Percentiles rank a stretch among this genome's conserved stretches.
phyloP scores from a whole-genome alignment of 306 rosid species.

The Citrullus colocynthis region DNA sequence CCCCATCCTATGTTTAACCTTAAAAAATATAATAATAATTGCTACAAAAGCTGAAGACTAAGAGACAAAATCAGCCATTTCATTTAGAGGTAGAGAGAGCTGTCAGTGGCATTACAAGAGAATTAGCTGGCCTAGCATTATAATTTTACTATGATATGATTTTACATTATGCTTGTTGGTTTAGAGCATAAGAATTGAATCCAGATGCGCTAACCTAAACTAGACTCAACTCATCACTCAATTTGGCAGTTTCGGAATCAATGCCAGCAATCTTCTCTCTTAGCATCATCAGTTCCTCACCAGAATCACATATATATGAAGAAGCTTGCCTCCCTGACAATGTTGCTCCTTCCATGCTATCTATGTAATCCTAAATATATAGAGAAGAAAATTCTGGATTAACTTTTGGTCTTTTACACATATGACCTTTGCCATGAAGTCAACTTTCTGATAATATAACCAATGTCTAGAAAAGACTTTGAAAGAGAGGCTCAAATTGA shows the following conservation, averaged over 20 bases:
- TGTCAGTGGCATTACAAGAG: not conserved
- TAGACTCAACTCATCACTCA: conserved; percentile 64
- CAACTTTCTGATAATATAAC: not conserved
- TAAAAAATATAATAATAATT: no score
- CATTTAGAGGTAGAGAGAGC: not conserved
- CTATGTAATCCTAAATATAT: conserved; percentile 75
- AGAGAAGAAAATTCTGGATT: not conserved
- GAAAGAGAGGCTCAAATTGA: not conserved
- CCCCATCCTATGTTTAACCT: no score
- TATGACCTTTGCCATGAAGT: not conserved
- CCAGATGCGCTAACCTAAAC: conserved; percentile 20
- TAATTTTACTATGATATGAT: not conserved
- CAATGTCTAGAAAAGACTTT: not conserved
- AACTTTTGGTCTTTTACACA: not conserved
- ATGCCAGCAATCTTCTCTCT: conserved; percentile 42
- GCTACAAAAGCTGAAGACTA: no score
- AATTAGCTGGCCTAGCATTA: not conserved
- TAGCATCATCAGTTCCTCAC: conserved; percentile 63
- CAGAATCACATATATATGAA: conserved; percentile 70
- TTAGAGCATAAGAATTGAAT: not conserved
- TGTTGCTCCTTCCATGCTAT: conserved; percentile 99
- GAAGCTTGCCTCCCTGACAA: conserved; percentile 89
- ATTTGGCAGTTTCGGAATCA: conserved; percentile 29
- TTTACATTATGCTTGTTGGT: not conserved
- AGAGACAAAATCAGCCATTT: not conserved